These are phyloP conservation scores for Beauveria scarabaeidicola DNA, from an alignment of 2,329 filamentous ascomycete genomes.

Conservation along the genomic window DNA sequence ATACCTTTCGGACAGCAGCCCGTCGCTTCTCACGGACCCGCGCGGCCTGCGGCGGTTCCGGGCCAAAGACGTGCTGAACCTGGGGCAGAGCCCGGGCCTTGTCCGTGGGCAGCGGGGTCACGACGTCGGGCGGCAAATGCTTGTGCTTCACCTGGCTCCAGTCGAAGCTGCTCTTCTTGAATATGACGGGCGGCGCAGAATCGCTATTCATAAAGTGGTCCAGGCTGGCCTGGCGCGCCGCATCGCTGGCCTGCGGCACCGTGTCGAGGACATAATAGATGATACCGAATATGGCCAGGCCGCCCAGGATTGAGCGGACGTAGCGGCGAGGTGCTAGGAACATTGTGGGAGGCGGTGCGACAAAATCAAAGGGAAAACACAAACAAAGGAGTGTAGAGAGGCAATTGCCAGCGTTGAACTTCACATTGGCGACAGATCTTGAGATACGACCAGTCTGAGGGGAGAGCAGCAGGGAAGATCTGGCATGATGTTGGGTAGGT, in stretches of 20 bases:
- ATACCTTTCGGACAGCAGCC: slow-evolving; percentile 25
- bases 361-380: not conserved
- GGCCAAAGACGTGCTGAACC: slow-evolving; percentile 27
- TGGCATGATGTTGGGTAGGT: not conserved
- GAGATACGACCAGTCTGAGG: not conserved
- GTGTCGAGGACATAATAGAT: slow-evolving; percentile 4
- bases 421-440: not conserved
- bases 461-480: not conserved
- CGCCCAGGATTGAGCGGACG: slow-evolving; percentile 7
- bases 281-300: slow-evolving; percentile 1
- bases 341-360: not conserved
- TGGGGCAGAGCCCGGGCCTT: slow-evolving; percentile 19
- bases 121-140: slow-evolving; percentile 18
- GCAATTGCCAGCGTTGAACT: not conserved
- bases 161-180: slow-evolving; percentile 27
- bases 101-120: slow-evolving; percentile 19
- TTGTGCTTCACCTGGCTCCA: slow-evolving; percentile 24
- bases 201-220: slow-evolving; percentile 24
- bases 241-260: not conserved
- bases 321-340: slow-evolving; percentile 3
- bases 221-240: slow-evolving; percentile 14
- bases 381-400: not conserved
- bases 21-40: slow-evolving; percentile 23
- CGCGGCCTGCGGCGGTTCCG: slow-evolving; percentile 19
- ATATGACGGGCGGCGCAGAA: not conserved